These are phyloP conservation scores for Yamadazyma atmosphaerica DNA, from an alignment of 1,139 yeast species.

Conservation along the genomic window DNA sequence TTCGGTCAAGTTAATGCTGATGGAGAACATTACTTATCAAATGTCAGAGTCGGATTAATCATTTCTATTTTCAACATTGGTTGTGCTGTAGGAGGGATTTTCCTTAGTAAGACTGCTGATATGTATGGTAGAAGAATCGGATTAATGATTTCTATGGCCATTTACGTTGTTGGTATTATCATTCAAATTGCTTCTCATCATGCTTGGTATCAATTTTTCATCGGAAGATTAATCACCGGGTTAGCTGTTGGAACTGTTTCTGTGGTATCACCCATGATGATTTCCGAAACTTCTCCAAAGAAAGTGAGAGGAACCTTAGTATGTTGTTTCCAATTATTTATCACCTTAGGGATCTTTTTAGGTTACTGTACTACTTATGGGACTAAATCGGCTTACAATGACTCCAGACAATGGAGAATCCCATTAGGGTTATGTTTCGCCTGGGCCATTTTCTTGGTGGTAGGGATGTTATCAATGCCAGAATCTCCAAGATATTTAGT, in stretches of 20 bases:
- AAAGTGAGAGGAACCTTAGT: conserved; percentile 70
- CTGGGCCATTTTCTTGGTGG: conserved; percentile 56
- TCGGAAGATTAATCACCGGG: conserved; percentile 69
- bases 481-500: conserved; percentile 61
- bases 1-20: conserved; percentile 43
- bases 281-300: conserved; percentile 69
- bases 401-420: conserved; percentile 61
- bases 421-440: conserved; percentile 55
- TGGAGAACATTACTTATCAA: conserved; percentile 36
- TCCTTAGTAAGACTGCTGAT: conserved; percentile 54
- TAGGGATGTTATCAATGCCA: conserved; percentile 41
- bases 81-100: conserved; percentile 71
- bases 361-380: conserved; percentile 70
- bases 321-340: conserved; percentile 65
- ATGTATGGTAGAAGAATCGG: conserved; percentile 53
- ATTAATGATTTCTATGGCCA: conserved; percentile 42
- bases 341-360: conserved; percentile 66
- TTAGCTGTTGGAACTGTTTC: conserved; percentile 71
- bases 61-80: conserved; percentile 69
- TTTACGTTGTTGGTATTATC: conserved; percentile 50
- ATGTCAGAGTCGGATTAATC: conserved; percentile 53
- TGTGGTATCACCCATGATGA: conserved; percentile 70
- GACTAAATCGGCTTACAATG: conserved; percentile 56
- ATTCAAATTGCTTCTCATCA: conserved; percentile 37
- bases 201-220: conserved; percentile 34